Evolutionary conservation across 2,329 filamentous ascomycete species (phyloP).

Genomic region (Alternaria sp.): DNA sequence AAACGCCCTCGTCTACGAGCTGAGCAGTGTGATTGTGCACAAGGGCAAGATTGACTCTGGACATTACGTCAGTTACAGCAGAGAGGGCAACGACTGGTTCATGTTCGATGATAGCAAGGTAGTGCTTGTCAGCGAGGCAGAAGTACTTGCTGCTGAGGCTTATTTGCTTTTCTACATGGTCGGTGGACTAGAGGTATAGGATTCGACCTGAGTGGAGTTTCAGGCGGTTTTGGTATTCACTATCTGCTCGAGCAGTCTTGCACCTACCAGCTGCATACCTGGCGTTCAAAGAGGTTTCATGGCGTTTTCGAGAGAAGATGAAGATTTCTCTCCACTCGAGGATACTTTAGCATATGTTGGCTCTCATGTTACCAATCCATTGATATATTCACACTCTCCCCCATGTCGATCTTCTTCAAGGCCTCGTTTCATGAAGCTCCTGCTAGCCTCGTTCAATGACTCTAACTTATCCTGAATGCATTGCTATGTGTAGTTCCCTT

Average conservation of each 20-base stretch:
- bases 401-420: background rate
- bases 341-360: background rate
- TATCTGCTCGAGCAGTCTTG: background rate
- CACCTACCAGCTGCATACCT: background rate
- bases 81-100: slow-evolving; percentile 89
- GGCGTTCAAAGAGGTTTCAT: background rate
- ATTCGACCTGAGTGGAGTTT: background rate
- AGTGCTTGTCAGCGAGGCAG: slow-evolving; percentile 79
- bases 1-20: slow-evolving; percentile 78
- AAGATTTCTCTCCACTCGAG: background rate
- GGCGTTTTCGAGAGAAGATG: background rate
- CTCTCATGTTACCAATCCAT: background rate
- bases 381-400: background rate
- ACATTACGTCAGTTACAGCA: slow-evolving; percentile 89
- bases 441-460: background rate
- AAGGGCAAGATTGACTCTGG: slow-evolving; percentile 92
- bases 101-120: slow-evolving; percentile 96
- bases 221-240: background rate
- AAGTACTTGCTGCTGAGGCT: slow-evolving; percentile 85
- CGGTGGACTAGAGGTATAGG: slow-evolving; percentile 41
- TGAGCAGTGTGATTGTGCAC: slow-evolving; percentile 90
- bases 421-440: background rate
- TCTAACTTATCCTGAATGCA: background rate
- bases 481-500: background rate
- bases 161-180: slow-evolving; percentile 85